Base-by-base conservation (phyloP, 805 yeast genomes). In the Saccharomycopsis javanensis region DNA sequence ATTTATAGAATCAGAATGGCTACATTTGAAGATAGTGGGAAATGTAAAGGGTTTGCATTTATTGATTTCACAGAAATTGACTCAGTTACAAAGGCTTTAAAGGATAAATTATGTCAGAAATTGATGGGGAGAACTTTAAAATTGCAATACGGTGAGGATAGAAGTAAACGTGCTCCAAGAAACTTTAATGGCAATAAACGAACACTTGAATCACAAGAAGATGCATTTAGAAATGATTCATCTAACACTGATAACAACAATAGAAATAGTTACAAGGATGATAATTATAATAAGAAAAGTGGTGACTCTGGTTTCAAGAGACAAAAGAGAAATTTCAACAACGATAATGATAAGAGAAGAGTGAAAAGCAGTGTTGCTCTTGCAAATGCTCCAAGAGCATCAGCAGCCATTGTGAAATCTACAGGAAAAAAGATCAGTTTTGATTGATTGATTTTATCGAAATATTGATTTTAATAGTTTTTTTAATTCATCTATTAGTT, bases 41-140 rank as follows among this genome's bases (percentile, higher is more conserved):
- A 91, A 68, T 92, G 98, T 75, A 94, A 94, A 70, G 98, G 98
- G 1, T 92, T 92, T 74, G 90, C 96, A 1, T 92, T 94, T 66
- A 74, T 92, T 35, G 98, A 92, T 69, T 92, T 91, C 72, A 79
- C 75, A 61, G 84, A 83, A 62, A 88, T 85, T 61, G 82, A 79
- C 38, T 91, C 94, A 7, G 91, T 97, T 31, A 86, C 94, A 0
- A 76, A 76, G 37, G 98, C 97, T 0, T 74, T 94, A 61, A 81
- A 79, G 63, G 92, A 88, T 62, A 84, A 81, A 68, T 65, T 78
- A 34, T 82, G 87, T 63, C 79, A 79, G 65, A 80, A 75, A 61
- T 72, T 89, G 59, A 80, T 88, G 60, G 84, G 88, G 62, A 77
- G 97, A 70, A 82, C 83, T 1, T 70, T 90, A 63, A 79, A 96